Percentiles rank a stretch among this genome's conserved stretches.
These are phyloP conservation scores for Antrodiella citrinella DNA, from an alignment of 768 basidiomycete species.

Conservation along the genomic window DNA sequence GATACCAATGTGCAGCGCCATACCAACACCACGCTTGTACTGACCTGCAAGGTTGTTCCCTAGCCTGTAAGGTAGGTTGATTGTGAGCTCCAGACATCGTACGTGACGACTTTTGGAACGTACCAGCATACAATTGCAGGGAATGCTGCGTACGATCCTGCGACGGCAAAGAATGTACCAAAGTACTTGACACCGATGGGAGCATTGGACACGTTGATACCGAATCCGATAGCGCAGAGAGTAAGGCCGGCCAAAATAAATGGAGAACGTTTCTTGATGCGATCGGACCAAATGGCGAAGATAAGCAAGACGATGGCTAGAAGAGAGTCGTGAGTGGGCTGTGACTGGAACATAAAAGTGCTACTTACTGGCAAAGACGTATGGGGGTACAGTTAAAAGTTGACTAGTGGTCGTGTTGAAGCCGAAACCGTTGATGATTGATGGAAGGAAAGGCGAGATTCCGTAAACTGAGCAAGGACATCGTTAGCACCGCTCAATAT, in stretches of 20 bases:
- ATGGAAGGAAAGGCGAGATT: conserved; percentile 66
- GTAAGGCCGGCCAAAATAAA: conserved; percentile 47
- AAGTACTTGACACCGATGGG: conserved; percentile 57
- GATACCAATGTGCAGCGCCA: conserved; percentile 62
- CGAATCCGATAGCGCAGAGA: conserved; percentile 49
- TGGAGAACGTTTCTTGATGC: conserved; percentile 40
- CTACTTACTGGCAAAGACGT: conserved; percentile 46
- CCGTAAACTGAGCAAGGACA: conserved; percentile 43
- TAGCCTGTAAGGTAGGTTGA: conserved; percentile 32
- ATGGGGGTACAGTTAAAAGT: conserved; percentile 62
- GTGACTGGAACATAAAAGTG: not conserved
- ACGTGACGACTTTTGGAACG: not conserved
- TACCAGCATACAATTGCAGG: conserved; percentile 57
- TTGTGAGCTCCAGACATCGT: no score
- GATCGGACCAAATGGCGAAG: conserved; percentile 56
- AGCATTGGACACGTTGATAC: conserved; percentile 52
- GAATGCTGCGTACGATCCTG: conserved; percentile 52
- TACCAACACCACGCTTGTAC: conserved; percentile 61
- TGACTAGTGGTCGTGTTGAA: conserved; percentile 48
- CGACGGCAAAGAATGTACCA: conserved; percentile 61
- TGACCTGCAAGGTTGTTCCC: conserved; percentile 61
- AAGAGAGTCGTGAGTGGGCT: not conserved
- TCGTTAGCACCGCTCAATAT: not conserved
- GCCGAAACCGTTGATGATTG: conserved; percentile 57
- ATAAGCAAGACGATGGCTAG: conserved; percentile 40